These are phyloP conservation scores for Neopestalotiopsis sp. DNA, from an alignment of 2,329 filamentous ascomycete species.

Conservation along the genomic window DNA sequence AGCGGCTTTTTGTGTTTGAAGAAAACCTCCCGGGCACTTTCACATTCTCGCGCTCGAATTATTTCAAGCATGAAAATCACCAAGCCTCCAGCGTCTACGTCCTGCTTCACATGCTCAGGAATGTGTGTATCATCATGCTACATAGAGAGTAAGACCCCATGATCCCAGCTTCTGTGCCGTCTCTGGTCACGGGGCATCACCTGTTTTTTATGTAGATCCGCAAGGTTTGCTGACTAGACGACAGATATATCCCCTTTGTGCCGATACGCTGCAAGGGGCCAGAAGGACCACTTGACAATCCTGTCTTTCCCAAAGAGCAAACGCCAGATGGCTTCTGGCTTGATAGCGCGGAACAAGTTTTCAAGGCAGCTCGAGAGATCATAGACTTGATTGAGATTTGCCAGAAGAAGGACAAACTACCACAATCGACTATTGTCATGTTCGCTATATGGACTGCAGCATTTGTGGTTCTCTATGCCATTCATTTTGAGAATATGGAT, in stretches of 20 bases:
- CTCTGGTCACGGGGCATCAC: background rate
- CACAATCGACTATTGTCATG: constrained; percentile 70
- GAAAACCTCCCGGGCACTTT: constrained; percentile 60
- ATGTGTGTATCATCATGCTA: constrained; percentile 70
- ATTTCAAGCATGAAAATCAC: constrained; percentile 69
- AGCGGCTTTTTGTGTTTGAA: constrained; percentile 59
- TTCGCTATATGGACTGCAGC: constrained; percentile 73
- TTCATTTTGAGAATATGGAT: constrained; percentile 74
- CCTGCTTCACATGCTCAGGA: constrained; percentile 69
- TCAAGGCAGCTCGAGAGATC: constrained; percentile 66
- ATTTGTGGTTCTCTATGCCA: constrained; percentile 70
- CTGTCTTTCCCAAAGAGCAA: constrained; percentile 55
- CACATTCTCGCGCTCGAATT: constrained; percentile 64
- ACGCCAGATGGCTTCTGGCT: constrained; percentile 66
- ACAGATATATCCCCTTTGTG: constrained; percentile 63
- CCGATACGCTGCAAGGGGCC: constrained; percentile 58
- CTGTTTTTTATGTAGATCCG: background rate
- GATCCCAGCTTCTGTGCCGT: background rate
- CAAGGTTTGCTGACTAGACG: background rate
- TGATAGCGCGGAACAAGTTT: constrained; percentile 65
- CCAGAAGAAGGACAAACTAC: constrained; percentile 63
- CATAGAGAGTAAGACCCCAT: constrained; percentile 61
- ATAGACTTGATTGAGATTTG: constrained; percentile 69
- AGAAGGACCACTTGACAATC: constrained; percentile 63
- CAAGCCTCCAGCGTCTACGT: constrained; percentile 69